Evolutionary conservation across 192 early-diverging fungal species (phyloP).

Genomic region (Haplosporangium gracile): DNA sequence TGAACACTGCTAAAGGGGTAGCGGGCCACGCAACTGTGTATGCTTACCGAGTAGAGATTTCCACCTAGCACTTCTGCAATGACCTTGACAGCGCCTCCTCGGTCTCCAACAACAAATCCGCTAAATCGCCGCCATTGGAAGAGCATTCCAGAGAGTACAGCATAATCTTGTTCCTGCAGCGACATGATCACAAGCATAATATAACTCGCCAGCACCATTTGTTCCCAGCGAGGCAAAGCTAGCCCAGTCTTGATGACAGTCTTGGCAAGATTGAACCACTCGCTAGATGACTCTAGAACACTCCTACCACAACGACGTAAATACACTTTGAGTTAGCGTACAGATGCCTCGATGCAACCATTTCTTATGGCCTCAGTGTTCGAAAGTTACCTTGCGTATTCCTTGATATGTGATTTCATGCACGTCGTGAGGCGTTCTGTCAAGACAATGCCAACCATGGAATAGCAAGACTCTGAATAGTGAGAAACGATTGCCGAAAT

Average conservation of each 20-base stretch:
- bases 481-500: conserved; percentile 48
- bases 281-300: conserved; percentile 50
- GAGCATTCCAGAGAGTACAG: conserved; percentile 34
- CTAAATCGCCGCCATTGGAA: conserved; percentile 55
- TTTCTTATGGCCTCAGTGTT: background rate
- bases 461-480: conserved; percentile 53
- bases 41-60: conserved; percentile 48
- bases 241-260: conserved; percentile 41
- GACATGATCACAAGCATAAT: conserved; percentile 55
- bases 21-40: background rate
- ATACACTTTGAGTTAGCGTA: background rate
- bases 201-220: conserved; percentile 54
- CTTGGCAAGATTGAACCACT: conserved; percentile 52
- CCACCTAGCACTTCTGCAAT: conserved; percentile 41
- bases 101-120: conserved; percentile 52
- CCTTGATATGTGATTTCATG: conserved; percentile 53
- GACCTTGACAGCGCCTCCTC: conserved; percentile 53
- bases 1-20: background rate
- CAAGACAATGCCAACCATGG: conserved; percentile 52
- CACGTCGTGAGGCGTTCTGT: conserved; percentile 39
- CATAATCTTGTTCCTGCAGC: conserved; percentile 47
- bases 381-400: conserved; percentile 47
- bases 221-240: conserved; percentile 47
- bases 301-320: conserved; percentile 11
- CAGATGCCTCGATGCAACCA: background rate